These are phyloP conservation scores for Apiotrichum mycotoxinovorans DNA, from an alignment of 1,284 basidiomycete genomes.

Conservation along the genomic window DNA sequence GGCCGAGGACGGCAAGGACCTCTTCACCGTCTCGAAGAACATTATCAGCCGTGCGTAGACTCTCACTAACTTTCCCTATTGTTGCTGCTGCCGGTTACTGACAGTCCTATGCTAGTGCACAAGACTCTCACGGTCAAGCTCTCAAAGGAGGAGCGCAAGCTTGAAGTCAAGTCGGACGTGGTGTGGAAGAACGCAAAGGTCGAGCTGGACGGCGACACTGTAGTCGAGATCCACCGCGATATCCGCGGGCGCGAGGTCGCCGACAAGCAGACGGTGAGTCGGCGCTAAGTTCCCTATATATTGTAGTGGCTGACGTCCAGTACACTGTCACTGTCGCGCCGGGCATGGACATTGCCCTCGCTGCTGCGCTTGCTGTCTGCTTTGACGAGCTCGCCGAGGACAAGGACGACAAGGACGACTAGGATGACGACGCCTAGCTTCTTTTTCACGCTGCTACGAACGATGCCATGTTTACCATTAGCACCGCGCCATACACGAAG, in stretches of 20 bases:
- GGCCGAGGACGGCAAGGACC: not conserved
- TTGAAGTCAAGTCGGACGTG: not conserved
- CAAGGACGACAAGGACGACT: too few relatives aligned
- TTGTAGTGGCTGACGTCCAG: not conserved
- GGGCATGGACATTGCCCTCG: conserved; percentile 14
- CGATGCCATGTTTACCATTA: too few relatives aligned
- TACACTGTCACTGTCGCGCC: conserved; percentile 12
- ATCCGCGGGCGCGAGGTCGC: not conserved
- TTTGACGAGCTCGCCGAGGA: conserved; percentile 9
- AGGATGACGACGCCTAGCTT: too few relatives aligned
- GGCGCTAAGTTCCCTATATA: too few relatives aligned
- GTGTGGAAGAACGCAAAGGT: not conserved
- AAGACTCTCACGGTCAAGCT: not conserved
- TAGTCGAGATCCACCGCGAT: not conserved
- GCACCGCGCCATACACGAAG: too few relatives aligned
- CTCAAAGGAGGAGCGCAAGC: conserved; percentile 1
- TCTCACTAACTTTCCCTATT: too few relatives aligned
- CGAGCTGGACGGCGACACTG: conserved; percentile 5
- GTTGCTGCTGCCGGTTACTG: too few relatives aligned
- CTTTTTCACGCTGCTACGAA: too few relatives aligned
- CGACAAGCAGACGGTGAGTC: conserved; percentile 14
- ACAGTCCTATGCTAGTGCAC: too few relatives aligned
- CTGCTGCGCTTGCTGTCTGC: conserved; percentile 9
- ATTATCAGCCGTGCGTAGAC: not conserved
- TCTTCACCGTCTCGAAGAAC: not conserved